phyloP scores from a whole-genome alignment of 2,329 filamentous ascomycete genomes.

The Fusarium vanettenii region DNA sequence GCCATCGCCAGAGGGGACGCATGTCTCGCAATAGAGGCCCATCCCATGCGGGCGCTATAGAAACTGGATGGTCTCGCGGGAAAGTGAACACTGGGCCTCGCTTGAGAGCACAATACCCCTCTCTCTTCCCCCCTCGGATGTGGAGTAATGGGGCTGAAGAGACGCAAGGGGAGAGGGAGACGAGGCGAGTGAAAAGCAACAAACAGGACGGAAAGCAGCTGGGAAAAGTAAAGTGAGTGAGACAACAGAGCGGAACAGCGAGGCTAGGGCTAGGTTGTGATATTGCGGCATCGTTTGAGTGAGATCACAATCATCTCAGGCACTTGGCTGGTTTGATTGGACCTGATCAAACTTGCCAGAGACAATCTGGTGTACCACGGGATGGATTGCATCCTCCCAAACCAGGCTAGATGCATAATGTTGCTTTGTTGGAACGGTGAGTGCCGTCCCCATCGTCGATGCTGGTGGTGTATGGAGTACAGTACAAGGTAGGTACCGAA shows the following conservation, averaged over 20 bases:
- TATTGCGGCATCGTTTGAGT: not conserved
- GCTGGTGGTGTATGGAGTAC: not conserved
- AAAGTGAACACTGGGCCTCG: conserved; percentile 1
- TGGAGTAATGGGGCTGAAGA: conserved; percentile 21
- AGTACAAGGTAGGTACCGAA: not conserved
- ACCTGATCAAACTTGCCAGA: not conserved
- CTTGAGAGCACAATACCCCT: not conserved
- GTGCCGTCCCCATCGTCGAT: not conserved
- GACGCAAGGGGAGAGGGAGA: conserved; percentile 26
- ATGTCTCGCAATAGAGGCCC: conserved; percentile 33
- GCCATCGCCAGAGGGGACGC: conserved; percentile 14
- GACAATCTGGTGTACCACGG: conserved; percentile 1
- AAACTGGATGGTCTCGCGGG: conserved; percentile 8
- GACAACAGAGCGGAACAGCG: conserved; percentile 9
- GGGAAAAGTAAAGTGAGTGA: conserved; percentile 24
- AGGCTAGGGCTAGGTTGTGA: conserved; percentile 3
- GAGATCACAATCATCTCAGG: conserved; percentile 18
- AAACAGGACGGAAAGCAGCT: conserved; percentile 1
- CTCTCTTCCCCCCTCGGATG: conserved; percentile 9
- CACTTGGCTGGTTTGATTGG: conserved; percentile 32
- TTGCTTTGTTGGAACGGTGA: conserved; percentile 6
- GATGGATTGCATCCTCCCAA: conserved; percentile 4
- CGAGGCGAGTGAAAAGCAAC: conserved; percentile 10
- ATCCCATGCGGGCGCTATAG: conserved; percentile 19
- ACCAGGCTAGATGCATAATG: not conserved